Conservation (phyloP, 73 alveolate species). For the Tetrahymena thermophila region DNA sequence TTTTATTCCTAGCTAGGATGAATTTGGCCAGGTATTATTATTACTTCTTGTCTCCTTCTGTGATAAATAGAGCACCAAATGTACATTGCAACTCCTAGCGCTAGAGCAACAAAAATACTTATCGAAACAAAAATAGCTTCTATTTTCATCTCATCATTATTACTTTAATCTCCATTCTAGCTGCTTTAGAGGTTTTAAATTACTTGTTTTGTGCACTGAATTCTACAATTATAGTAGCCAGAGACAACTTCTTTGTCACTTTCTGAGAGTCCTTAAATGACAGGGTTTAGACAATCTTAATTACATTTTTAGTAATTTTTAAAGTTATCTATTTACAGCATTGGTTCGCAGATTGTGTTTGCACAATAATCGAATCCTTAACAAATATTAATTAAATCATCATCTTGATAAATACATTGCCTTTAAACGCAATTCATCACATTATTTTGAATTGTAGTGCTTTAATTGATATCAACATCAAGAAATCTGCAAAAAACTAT, state of each 20-base stretch:
- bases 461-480: not conserved
- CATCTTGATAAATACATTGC: not conserved
- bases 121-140: not conserved
- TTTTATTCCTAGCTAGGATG: not conserved
- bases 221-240: not conserved
- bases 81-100: not conserved
- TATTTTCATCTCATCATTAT: not conserved
- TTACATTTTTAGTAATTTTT: not conserved
- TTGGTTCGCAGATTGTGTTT: not conserved
- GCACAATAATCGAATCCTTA: not conserved
- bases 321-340: not conserved
- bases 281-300: not conserved
- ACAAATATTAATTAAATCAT: not conserved
- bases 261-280: not conserved
- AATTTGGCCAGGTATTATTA: not conserved
- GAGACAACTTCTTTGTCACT: not conserved
- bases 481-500: not conserved
- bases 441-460: not conserved
- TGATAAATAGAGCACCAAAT: not conserved
- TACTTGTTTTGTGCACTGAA: not conserved
- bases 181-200: not conserved
- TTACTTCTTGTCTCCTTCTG: not conserved
- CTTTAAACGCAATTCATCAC: not conserved
- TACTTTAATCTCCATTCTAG: not conserved
- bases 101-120: not conserved